Percentiles rank a stretch among this genome's conserved stretches.
Conservation (phyloP, 2,329 filamentous ascomycete species). For the Byssochlamys sp. region DNA sequence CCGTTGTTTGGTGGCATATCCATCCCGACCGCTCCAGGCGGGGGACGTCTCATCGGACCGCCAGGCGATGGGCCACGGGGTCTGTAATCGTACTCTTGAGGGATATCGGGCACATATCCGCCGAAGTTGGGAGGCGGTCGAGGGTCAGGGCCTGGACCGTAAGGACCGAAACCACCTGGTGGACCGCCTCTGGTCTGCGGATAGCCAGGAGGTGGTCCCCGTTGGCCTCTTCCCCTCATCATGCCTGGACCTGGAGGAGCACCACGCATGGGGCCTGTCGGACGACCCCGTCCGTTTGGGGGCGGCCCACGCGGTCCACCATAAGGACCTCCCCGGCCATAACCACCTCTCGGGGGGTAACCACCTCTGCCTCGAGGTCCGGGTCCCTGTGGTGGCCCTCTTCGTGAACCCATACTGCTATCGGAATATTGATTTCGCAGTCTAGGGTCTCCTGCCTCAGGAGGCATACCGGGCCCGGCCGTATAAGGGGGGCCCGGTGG, state of each 20-base stretch:
- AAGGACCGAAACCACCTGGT: slow-evolving; percentile 22
- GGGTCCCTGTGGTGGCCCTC: slow-evolving; percentile 35
- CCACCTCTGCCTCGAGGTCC: slow-evolving; percentile 49
- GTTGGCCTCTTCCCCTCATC: slow-evolving; percentile 35
- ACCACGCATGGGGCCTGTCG: slow-evolving; percentile 25
- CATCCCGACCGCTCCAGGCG: slow-evolving; percentile 26
- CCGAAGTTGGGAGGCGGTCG: slow-evolving; percentile 14
- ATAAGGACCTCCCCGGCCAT: slow-evolving; percentile 34
- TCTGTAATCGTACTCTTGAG: slow-evolving; percentile 17
- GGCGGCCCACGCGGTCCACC: slow-evolving; percentile 25
- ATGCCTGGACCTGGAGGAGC: slow-evolving; percentile 31
- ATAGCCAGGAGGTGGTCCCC: slow-evolving; percentile 43
- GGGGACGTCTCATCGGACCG: slow-evolving; percentile 18
- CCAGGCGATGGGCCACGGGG: slow-evolving; percentile 15
- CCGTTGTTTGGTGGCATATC: slow-evolving; percentile 26
- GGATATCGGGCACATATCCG: slow-evolving; percentile 29
- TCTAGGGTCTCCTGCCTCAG: slow-evolving; percentile 32
- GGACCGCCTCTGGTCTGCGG: slow-evolving; percentile 35
- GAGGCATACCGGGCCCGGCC: slow-evolving; percentile 25
- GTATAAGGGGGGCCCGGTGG: slow-evolving; percentile 20
- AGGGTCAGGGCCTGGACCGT: slow-evolving; percentile 19
- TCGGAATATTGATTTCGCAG: slow-evolving; percentile 41
- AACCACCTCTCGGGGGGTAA: slow-evolving; percentile 39
- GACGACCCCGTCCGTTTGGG: slow-evolving; percentile 35
- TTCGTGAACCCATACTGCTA: slow-evolving; percentile 35